phyloP scores from a whole-genome alignment of 2,329 filamentous ascomycete species.

The Stachybotrys chartarum region DNA sequence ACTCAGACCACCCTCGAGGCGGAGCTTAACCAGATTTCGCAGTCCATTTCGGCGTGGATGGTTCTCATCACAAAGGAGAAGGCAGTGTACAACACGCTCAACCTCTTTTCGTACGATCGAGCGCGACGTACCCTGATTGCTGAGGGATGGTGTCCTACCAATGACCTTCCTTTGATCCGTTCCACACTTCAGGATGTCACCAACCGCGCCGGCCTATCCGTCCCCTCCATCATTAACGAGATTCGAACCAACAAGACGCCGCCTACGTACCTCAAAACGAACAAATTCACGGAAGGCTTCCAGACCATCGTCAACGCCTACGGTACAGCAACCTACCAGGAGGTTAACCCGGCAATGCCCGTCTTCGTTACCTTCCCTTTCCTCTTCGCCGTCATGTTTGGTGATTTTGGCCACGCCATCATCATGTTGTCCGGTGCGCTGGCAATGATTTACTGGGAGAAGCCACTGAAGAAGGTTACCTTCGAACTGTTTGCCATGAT shows the following conservation, averaged over 20 bases:
- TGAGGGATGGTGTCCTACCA: constrained; percentile 94
- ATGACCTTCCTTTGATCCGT: constrained; percentile 81
- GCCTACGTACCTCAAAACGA: constrained; percentile 94
- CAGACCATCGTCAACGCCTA: constrained; percentile 99
- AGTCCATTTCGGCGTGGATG: constrained; percentile 93
- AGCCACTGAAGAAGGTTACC: constrained; percentile 79
- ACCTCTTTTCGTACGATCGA: constrained; percentile 94
- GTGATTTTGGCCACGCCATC: constrained; percentile 87
- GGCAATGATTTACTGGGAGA: constrained; percentile 97
- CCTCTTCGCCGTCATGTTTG: constrained; percentile 99
- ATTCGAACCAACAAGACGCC: constrained; percentile 96
- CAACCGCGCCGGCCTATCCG: constrained; percentile 89
- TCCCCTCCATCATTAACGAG: constrained; percentile 97
- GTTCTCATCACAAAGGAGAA: constrained; percentile 97
- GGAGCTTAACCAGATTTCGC: constrained; percentile 88
- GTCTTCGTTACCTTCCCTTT: constrained; percentile 99
- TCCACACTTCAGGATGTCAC: constrained; percentile 95
- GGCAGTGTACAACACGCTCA: constrained; percentile 90
- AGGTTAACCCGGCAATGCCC: constrained; percentile 92
- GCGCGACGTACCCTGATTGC: constrained; percentile 94
- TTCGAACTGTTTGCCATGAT: constrained; percentile 98
- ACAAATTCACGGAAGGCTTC: constrained; percentile 97
- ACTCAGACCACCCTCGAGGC: constrained; percentile 91
- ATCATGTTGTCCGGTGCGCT: constrained; percentile 79
- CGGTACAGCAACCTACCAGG: constrained; percentile 92